Evolutionary conservation across 2,329 filamentous ascomycete genomes (phyloP).

Genomic region (Botrytis paeoniae): DNA sequence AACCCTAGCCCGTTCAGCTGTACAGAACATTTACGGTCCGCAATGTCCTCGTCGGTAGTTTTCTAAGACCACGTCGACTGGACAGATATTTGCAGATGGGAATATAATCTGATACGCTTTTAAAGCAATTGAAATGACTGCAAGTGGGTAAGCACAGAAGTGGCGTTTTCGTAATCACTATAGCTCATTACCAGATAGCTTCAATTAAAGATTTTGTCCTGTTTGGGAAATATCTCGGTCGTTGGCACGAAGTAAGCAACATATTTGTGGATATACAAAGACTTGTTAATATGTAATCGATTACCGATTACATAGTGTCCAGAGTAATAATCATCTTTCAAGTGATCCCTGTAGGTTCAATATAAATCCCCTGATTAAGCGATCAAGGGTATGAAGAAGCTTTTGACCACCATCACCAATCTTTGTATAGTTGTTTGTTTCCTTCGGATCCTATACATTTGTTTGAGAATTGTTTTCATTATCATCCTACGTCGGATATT

Average conservation of each 20-base stretch:
- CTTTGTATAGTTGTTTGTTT: background rate
- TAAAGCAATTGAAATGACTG: background rate
- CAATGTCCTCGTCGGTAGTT: background rate
- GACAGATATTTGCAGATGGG: background rate
- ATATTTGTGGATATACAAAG: background rate
- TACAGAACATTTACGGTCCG: background rate
- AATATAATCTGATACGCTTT: background rate
- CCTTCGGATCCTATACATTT: background rate
- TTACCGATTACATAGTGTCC: background rate
- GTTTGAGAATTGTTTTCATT: background rate
- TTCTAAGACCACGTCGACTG: background rate
- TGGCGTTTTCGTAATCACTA: background rate
- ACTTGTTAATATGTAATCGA: background rate
- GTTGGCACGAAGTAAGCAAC: background rate
- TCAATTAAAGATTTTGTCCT: background rate
- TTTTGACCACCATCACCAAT: background rate
- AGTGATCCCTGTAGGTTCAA: background rate
- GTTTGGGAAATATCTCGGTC: background rate
- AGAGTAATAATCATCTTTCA: background rate
- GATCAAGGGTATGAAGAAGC: background rate
- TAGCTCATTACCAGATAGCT: background rate
- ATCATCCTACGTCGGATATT: background rate
- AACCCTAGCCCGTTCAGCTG: background rate
- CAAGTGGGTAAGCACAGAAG: background rate
- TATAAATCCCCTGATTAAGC: slow-evolving; percentile 3